Evolutionary conservation across 2,329 filamentous ascomycete species (phyloP), one percentile per base, ranked within the genome.

Genomic region (Teratosphaeriaceae sp.): DNA sequence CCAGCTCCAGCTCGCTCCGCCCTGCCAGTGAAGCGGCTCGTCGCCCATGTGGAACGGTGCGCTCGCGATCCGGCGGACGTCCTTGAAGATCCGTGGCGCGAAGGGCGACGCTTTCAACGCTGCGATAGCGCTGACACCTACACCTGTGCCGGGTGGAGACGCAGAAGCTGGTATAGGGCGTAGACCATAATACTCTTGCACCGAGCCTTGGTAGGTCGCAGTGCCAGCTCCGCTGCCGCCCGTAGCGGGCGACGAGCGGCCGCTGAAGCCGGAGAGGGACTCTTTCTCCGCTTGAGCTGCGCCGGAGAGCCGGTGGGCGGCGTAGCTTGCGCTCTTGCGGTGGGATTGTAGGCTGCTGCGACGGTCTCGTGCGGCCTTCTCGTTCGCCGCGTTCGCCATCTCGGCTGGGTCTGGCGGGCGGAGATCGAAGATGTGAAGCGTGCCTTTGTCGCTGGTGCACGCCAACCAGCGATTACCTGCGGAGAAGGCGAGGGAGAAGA

Each of bases 381-480:
- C 31, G 11, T 26, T n/a, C 13, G 35, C 33, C 18, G 22, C 29
- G 6, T 20, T 11, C 2, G 16, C 40, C 6, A 23, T 31, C 19
- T 29, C 20, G 2, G 47, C 38, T 5, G 50, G 19, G 33, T 47
- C 45, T 7, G 72, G 68, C 46, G 77, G 75, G 3, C 84, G 83
- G 1, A 96, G 74, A 58, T 97, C 88, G 60, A 96, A 98, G 27
- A 98, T 77, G 65, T 98, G 92, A 9, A 98, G 73, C 0, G 89
- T 98, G 5, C 87, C 89, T 67, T 97, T 98, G 71, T 98, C 92
- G 1, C 89, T 96, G 1, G 90, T 97, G 48, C 88, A 90, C 20
- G 92, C 92, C 9, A 97, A 75, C 59, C 88, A 76, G 33, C 75
- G 78, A 40, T 84, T 85, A 1, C 82, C 82, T 0, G 89, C 89